Base-by-base conservation (phyloP, 108 stramenopile genomes). In the Conticribra guillardii region DNA sequence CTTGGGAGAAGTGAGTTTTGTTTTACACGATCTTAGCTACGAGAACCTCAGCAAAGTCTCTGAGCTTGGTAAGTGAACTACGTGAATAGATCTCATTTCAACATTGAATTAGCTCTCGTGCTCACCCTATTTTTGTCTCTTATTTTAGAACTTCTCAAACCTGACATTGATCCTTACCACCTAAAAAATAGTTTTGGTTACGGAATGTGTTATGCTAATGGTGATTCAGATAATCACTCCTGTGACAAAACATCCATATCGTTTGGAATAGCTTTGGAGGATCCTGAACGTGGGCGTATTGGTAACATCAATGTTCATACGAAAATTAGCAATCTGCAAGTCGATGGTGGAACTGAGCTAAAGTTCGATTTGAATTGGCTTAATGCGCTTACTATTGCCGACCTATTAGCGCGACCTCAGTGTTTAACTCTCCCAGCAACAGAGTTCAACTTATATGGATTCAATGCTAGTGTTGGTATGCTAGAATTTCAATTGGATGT, bases 391-490 rank as follows among this genome's bases (percentile, higher is more conserved):
- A 34, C 44, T 51, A 64, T 81, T 1, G 11, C 51, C 15, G 75
- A 81, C 30, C 54, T 81, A 15, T 18, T 81, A 28, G 74, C 75
- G 0, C 60, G 64, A 60, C 49, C 74, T 31, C 62, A 81, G 45
- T 81, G 80, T 44, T 33, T 76, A 18, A 29, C 67, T 21, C 32
- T 64, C 55, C 73, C 79, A 3, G 31, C 56, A 4, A 74, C 73
- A 15, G 53, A 64, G 15, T 54, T 75, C 26, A 34, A 54, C 17
- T 80, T 74, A 29, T 74, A 63, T 34, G 79, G 74, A 0, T 56
- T 87, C 52, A 68, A 89, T 54, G 79, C 71, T 15, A 87, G 86
- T 16, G 64, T 86, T 44, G 73, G 81, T 11, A 52, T 84, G 52
- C 73, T 93, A 15, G 54, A 65, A 17, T 22, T 78, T 11, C 31